A percentile compares a stretch with the other conserved stretches of the same genome.
These are phyloP conservation scores for Cladosporium sp. DNA, from an alignment of 2,329 filamentous ascomycete genomes.

Conservation along the genomic window DNA sequence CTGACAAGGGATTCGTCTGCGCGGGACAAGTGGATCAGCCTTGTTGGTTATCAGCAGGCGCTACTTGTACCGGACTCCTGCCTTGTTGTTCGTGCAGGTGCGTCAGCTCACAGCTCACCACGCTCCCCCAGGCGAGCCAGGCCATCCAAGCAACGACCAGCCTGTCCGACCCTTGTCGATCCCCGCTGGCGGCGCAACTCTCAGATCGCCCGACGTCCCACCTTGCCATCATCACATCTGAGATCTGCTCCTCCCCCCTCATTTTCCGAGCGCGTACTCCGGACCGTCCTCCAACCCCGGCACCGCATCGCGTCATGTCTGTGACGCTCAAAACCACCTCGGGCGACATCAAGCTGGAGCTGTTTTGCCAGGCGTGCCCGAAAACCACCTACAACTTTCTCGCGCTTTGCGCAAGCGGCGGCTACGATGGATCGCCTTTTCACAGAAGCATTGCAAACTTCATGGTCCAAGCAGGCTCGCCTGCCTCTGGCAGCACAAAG, in stretches of 20 bases:
- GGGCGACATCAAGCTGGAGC: constrained; percentile 88
- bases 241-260: constrained; percentile 4
- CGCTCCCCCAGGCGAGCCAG: not conserved
- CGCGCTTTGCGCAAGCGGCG: constrained; percentile 72
- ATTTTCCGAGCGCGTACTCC: constrained; percentile 5
- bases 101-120: not conserved
- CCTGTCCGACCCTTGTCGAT: not conserved
- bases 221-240: not conserved
- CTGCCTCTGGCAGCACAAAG: constrained; percentile 37
- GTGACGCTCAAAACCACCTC: constrained; percentile 73
- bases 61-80: not conserved
- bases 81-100: not conserved
- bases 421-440: constrained; percentile 69
- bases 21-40: not conserved
- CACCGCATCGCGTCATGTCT: constrained; percentile 33
- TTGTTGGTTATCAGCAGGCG: not conserved
- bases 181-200: not conserved
- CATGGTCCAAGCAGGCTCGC: constrained; percentile 70
- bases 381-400: constrained; percentile 90
- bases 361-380: constrained; percentile 92
- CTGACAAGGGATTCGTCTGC: not conserved
- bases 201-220: not conserved
- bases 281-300: not conserved
- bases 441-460: constrained; percentile 75
- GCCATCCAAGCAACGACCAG: not conserved